Base-by-base conservation (phyloP, 352 stramenopile species). In the Pythium diclinum region DNA sequence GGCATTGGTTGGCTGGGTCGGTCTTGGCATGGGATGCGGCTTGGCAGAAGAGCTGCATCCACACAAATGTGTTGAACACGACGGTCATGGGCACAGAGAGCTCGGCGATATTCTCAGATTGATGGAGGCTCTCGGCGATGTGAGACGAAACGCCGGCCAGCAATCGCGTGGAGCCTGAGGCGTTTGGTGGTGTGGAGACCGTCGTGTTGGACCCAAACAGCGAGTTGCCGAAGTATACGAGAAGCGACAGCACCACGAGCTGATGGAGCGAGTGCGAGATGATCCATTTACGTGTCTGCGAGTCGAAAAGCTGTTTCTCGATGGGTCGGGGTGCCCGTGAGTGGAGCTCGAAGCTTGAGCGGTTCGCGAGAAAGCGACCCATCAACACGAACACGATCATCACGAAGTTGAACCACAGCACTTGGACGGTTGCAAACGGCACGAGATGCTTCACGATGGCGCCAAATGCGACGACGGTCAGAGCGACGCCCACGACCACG, bases 11-110 rank as follows among this genome's bases (percentile, higher is more conserved):
- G 34, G 40, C 32, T 17, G 13, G 14, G 30, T 14, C 14, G 32
- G 16, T 17, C 10, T 19, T 71, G 17, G 13, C 14, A 58, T 61
- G 68, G 36, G 28, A 60, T 32, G 60, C 61, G 30, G 61, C 33
- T 19, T 71, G 60, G 46, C 59, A 58, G 47, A 70, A 74, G 13
- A 74, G 61, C 34, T 74, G 67, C n/a, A 68, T 52, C 47, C 65
- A 71, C 53, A 74, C 68, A 47, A 74, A 68, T 21, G 56, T 59
- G 63, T 74, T 74, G 57, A 74, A 74, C 7, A 71, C 59, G 0
- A 73, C 52, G 13, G 65, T 72, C 3, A 21, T 54, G 6, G 21
- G 7, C n/a, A 48, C 34, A 3, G 34, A 38, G 13, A 19, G 3
- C 13, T 36, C 14, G 11, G 52, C 34, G 17, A 17, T 32, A 16